Base-by-base conservation (phyloP, 75 land plant species). In the Pseudotsuga menziesii region DNA sequence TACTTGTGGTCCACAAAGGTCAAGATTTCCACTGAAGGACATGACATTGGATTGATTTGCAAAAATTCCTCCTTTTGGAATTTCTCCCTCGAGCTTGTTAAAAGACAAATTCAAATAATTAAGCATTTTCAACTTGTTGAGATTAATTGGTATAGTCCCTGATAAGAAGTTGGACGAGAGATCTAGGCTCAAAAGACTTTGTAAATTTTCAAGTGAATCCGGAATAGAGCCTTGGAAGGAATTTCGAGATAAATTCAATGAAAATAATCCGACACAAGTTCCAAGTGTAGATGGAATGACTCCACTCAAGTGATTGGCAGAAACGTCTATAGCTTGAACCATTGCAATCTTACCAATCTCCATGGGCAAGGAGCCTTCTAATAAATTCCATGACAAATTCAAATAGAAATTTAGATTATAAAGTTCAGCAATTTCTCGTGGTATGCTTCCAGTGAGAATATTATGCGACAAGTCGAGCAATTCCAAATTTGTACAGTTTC, bases 21-120 rank as follows among this genome's bases (percentile, higher is more conserved):
- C 32, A 1, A 25, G 25, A 58, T 86, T 86, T 44, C 81, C 81
- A 29, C 1, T 29, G 1, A 86, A 57, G 1, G 72, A 75, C 4
- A 56, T n/a, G 11, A 54, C 85, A 29, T 29, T 29, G 12, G 73
- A 74, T 14, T 77, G 59, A 57, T 80, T 79, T 23, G 13, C 16
- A 17, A 82, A 79, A 0, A 71, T 5, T 12, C 63, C 76, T 3
- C 22, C 44, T 14, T 5, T 11, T 0, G 87, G 84, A n/a, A 85
- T 75, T 72, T 82, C 36, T 6, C 87, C 87, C 17, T 56, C 32
- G 4, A 85, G 57, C 12, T 72, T 41, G 63, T 85, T 85, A 29
- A 67, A 75, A 14, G 87, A 85, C 23, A 85, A 78, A 52, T 85
- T 82, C 58, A 85, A 22, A 56, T 56, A 81, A 52, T 55, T 7